phyloP scores from a whole-genome alignment of 495 filamentous ascomycete genomes.

The Tetracladium marchalianum region DNA sequence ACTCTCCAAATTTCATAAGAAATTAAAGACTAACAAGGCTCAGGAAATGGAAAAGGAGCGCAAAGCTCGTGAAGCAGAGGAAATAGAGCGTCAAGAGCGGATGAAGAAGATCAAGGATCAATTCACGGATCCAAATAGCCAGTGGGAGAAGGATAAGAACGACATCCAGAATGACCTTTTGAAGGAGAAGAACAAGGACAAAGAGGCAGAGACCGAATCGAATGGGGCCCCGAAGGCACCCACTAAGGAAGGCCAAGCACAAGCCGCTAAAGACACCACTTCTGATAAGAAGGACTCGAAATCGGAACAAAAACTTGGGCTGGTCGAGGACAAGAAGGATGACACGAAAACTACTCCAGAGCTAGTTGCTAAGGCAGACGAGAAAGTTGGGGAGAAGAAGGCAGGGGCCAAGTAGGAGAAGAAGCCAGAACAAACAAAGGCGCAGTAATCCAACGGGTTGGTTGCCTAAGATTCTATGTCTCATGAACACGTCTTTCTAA shows the following conservation, averaged over 20 bases:
- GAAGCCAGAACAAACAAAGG: conserved; percentile 18
- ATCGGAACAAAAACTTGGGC: not conserved
- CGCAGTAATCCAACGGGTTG: conserved; percentile 8
- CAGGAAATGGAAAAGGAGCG: conserved; percentile 83
- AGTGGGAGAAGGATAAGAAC: conserved; percentile 80
- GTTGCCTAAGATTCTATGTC: no score
- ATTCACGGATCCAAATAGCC: conserved; percentile 55
- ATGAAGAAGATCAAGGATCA: conserved; percentile 59
- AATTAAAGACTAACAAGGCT: conserved; percentile 11
- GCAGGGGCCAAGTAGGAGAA: conserved; percentile 19
- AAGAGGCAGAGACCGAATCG: not conserved
- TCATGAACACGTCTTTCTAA: no score
- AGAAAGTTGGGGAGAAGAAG: conserved; percentile 21
- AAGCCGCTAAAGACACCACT: not conserved
- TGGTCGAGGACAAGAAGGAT: not conserved
- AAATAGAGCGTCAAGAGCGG: conserved; percentile 55
- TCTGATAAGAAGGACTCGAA: not conserved
- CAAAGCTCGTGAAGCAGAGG: conserved; percentile 59
- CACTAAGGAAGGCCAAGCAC: conserved; percentile 4
- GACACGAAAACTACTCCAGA: conserved; percentile 2
- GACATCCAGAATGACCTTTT: conserved; percentile 58
- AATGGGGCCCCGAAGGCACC: not conserved
- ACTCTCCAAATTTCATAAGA: not conserved
- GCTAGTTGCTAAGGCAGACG: not conserved
- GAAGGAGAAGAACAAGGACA: conserved; percentile 18